Conservation (phyloP, 2,329 filamentous ascomycete genomes). For the Phyllosticta capitalensis region DNA sequence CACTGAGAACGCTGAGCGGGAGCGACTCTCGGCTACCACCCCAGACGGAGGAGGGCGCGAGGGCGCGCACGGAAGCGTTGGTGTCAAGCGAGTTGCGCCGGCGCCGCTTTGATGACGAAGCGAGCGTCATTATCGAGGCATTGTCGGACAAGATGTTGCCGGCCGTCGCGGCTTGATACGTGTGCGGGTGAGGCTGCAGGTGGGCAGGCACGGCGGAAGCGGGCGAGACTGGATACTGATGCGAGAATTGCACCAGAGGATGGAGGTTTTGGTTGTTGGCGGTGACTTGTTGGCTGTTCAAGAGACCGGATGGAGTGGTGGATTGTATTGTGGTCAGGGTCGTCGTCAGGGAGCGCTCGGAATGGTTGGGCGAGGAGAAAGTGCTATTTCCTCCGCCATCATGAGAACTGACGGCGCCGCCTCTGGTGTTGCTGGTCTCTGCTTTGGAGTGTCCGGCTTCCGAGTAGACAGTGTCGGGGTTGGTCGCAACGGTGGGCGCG, state of each 20-base stretch:
- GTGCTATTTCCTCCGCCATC: conserved; percentile 60
- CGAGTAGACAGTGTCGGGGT: conserved; percentile 65
- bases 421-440: conserved; percentile 63
- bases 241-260: conserved; percentile 43
- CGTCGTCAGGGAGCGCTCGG: conserved; percentile 69
- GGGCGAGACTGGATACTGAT: conserved; percentile 49
- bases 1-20: conserved; percentile 67
- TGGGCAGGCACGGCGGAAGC: conserved; percentile 66
- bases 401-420: conserved; percentile 43
- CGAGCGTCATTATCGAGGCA: conserved; percentile 74
- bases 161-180: conserved; percentile 68
- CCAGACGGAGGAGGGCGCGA: conserved; percentile 75
- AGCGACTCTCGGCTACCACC: conserved; percentile 73
- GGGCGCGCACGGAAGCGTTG: conserved; percentile 71
- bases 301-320: conserved; percentile 47
- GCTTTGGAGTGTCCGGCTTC: conserved; percentile 70
- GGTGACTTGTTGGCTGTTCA: conserved; percentile 26
- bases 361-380: conserved; percentile 75
- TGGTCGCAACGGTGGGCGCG: conserved; percentile 75
- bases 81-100: conserved; percentile 75
- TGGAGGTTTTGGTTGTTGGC: conserved; percentile 20
- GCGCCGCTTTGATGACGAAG: conserved; percentile 69
- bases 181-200: conserved; percentile 54
- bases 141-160: conserved; percentile 78
- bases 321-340: conserved; percentile 82